Conservation (phyloP, 352 stramenopile genomes). For the Lagenidium sp. region DNA sequence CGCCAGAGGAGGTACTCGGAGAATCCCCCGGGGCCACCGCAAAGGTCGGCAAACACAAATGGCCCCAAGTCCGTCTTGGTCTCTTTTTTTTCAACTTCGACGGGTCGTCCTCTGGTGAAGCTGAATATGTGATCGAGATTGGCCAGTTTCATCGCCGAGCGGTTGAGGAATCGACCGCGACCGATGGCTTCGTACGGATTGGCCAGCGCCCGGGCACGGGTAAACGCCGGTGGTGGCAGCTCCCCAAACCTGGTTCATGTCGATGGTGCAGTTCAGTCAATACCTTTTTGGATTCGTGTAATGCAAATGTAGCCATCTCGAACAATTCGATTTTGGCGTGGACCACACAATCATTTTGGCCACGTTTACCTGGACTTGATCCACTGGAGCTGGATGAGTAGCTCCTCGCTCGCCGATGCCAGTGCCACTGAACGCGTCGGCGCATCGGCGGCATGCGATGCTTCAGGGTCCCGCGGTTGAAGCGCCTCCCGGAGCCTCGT, state of each 20-base stretch:
- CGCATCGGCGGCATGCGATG: neutral
- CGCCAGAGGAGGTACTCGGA: constrained; percentile 73
- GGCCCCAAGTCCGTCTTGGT: neutral
- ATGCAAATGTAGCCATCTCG: constrained; percentile 10
- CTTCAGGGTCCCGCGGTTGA: too few relatives aligned
- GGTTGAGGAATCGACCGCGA: constrained; percentile 58
- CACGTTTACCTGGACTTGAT: constrained; percentile 14
- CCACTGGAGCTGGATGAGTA: neutral
- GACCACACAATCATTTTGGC: constrained; percentile 1
- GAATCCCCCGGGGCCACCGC: constrained; percentile 70
- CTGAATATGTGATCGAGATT: constrained; percentile 59
- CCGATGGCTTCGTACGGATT: constrained; percentile 60
- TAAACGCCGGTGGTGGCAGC: constrained; percentile 25
- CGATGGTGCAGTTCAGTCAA: too few relatives aligned
- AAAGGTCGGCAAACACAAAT: constrained; percentile 71
- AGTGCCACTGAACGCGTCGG: neutral
- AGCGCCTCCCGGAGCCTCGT: too few relatives aligned
- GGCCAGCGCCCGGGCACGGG: constrained; percentile 21
- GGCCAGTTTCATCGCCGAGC: constrained; percentile 76
- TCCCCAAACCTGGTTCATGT: constrained; percentile 25
- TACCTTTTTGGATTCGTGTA: too few relatives aligned
- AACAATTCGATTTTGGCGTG: constrained; percentile 11
- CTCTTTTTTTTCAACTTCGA: neutral
- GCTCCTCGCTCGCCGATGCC: constrained; percentile 3
- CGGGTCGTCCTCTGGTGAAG: too few relatives aligned